These are phyloP conservation scores for Pythium sp. DNA, from an alignment of 352 stramenopile species.

Conservation along the genomic window DNA sequence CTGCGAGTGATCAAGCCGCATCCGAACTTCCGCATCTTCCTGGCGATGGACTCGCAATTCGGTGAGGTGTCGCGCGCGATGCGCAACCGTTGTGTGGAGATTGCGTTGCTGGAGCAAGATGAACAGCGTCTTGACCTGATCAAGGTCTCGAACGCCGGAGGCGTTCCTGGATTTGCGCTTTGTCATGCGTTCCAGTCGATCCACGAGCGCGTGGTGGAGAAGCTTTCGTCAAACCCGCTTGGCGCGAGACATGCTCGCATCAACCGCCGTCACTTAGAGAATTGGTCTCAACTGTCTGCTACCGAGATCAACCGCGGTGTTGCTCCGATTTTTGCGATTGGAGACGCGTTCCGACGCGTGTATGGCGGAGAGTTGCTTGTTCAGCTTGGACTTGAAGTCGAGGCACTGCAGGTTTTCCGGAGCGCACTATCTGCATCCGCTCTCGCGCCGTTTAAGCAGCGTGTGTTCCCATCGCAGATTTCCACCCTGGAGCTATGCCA, in stretches of 20 bases:
- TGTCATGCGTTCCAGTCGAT: constrained; percentile 55
- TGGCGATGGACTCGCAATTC: constrained; percentile 96
- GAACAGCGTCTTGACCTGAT: constrained; percentile 63
- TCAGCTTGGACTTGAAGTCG: constrained; percentile 42
- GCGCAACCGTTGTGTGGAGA: constrained; percentile 99
- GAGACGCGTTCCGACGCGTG: constrained; percentile 56
- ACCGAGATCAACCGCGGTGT: constrained; percentile 64
- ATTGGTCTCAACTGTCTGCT: constrained; percentile 66
- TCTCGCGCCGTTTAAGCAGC: constrained; percentile 25
- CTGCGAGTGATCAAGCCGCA: constrained; percentile 95
- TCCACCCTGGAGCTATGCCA: constrained; percentile 67
- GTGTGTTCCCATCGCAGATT: constrained; percentile 29
- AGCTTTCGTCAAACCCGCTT: constrained; percentile 24
- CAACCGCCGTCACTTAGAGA: constrained; percentile 70
- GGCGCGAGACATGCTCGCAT: constrained; percentile 38
- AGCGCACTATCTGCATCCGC: constrained; percentile 29
- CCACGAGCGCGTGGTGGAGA: constrained; percentile 47
- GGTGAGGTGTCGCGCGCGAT: constrained; percentile 99
- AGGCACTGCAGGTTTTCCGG: constrained; percentile 33
- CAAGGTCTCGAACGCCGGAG: constrained; percentile 49
- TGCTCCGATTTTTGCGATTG: constrained; percentile 39
- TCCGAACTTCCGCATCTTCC: constrained; percentile 98
- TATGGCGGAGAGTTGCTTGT: constrained; percentile 51
- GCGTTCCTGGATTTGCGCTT: constrained; percentile 69
- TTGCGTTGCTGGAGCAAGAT: constrained; percentile 70